Percentiles rank a stretch among this genome's conserved stretches.
Evolutionary conservation across 192 early-diverging fungal genomes (phyloP).

Genomic region (Rhizophagus clarus): DNA sequence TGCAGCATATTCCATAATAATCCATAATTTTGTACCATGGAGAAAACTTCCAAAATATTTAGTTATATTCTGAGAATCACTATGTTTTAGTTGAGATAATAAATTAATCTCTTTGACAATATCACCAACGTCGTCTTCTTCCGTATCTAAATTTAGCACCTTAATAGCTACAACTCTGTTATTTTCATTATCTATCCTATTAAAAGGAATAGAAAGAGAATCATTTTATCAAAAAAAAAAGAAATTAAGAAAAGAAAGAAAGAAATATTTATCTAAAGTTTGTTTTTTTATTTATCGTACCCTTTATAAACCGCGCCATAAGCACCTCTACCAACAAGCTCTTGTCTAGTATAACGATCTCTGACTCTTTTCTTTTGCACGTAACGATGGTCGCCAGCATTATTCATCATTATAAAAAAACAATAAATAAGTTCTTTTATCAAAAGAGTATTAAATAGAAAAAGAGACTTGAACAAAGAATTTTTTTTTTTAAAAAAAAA

Average conservation of each 20-base stretch:
- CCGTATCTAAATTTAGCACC: slow-evolving; percentile 95
- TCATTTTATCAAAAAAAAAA: not conserved
- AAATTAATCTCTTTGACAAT: slow-evolving; percentile 93
- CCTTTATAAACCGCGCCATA: slow-evolving; percentile 77
- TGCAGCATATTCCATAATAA: slow-evolving; percentile 97
- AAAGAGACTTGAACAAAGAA: no score
- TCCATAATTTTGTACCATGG: slow-evolving; percentile 93
- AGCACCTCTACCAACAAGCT: slow-evolving; percentile 64
- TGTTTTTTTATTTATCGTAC: slow-evolving; percentile 32
- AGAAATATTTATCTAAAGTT: not conserved
- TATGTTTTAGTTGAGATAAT: slow-evolving; percentile 78
- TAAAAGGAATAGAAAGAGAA: not conserved
- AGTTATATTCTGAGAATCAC: slow-evolving; percentile 89
- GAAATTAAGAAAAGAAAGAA: not conserved
- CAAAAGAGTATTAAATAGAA: no score
- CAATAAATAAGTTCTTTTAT: no score
- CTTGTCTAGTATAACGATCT: slow-evolving; percentile 56
- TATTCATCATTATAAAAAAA: not conserved
- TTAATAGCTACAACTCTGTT: slow-evolving; percentile 92
- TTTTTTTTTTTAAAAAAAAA: no score
- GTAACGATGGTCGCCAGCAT: slow-evolving; percentile 4
- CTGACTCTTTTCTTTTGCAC: slow-evolving; percentile 34
- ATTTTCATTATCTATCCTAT: slow-evolving; percentile 72
- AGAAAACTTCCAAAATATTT: slow-evolving; percentile 90
- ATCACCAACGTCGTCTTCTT: slow-evolving; percentile 94